Percentiles rank a stretch among this genome's conserved stretches.
Conservation (phyloP, 805 yeast genomes). For the Candida schatavii region DNA sequence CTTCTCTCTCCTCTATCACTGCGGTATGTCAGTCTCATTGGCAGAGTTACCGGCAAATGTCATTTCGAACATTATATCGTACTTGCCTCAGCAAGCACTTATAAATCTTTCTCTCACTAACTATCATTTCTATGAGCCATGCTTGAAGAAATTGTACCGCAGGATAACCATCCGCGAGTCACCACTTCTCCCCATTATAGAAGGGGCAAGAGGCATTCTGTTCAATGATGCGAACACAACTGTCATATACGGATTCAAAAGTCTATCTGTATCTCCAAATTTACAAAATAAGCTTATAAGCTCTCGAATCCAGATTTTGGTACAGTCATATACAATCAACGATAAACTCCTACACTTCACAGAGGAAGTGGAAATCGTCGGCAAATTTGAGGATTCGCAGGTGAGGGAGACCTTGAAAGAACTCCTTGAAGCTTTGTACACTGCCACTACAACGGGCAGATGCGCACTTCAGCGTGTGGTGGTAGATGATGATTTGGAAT, state of each 20-base stretch:
- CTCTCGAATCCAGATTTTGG: conserved; percentile 26
- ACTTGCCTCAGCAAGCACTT: conserved; percentile 30
- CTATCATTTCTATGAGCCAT: conserved; percentile 32
- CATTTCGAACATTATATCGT: conserved; percentile 9
- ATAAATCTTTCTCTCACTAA: conserved; percentile 33
- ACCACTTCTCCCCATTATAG: conserved; percentile 5
- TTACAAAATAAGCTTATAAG: conserved; percentile 22
- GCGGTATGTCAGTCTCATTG: not conserved
- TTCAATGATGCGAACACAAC: conserved; percentile 6
- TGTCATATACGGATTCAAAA: conserved; percentile 10
- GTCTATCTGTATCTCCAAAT: not conserved
- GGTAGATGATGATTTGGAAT: not conserved
- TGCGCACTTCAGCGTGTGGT: not conserved
- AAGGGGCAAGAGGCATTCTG: conserved; percentile 14
- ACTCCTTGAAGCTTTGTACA: not conserved
- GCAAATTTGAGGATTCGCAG: not conserved
- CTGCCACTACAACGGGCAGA: not conserved
- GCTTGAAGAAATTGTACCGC: conserved; percentile 25
- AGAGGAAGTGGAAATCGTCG: conserved; percentile 12
- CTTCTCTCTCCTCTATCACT: too few relatives aligned
- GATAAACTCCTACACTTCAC: conserved; percentile 18
- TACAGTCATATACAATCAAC: conserved; percentile 24
- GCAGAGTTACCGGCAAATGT: not conserved
- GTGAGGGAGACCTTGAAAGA: not conserved
- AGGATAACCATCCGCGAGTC: conserved; percentile 19